phyloP scores from a whole-genome alignment of 2,329 filamentous ascomycete species.

The Aspergillus ochraceoroseus region DNA sequence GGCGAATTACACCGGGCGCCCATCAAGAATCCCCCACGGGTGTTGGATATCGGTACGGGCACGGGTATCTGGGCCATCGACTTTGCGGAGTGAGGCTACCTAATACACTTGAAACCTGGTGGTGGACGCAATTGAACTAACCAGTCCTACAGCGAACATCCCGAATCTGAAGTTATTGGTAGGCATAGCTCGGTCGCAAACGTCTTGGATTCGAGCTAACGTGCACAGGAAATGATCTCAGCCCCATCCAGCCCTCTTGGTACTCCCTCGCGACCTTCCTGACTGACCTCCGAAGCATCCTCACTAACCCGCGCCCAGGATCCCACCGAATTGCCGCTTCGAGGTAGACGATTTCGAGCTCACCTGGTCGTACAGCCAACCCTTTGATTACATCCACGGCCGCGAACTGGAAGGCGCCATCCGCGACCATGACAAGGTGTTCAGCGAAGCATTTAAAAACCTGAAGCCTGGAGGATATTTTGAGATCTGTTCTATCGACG shows the following conservation, averaged over 20 bases:
- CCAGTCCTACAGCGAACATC: constrained; percentile 20
- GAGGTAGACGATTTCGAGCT: constrained; percentile 29
- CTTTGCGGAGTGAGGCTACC: constrained; percentile 29
- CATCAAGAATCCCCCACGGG: constrained; percentile 25
- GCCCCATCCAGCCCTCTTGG: constrained; percentile 47
- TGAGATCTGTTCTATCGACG: no score
- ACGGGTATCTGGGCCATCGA: constrained; percentile 34
- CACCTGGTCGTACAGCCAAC: constrained; percentile 24
- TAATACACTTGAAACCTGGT: background rate
- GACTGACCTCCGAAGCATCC: background rate
- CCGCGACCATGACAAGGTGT: constrained; percentile 11
- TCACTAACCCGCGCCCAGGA: constrained; percentile 19
- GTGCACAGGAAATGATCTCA: constrained; percentile 39
- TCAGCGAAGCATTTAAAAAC: constrained; percentile 15
- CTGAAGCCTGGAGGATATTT: constrained; percentile 31
- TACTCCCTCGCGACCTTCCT: constrained; percentile 9
- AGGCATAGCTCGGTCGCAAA: no score
- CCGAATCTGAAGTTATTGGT: constrained; percentile 31
- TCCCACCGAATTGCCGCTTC: constrained; percentile 30
- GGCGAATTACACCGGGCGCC: constrained; percentile 29
- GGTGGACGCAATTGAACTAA: no score
- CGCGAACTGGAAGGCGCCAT: constrained; percentile 22
- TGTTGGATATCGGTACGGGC: constrained; percentile 43
- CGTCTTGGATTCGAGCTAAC: constrained; percentile 2
- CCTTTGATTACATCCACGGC: constrained; percentile 32